Base-by-base conservation (phyloP, 2,329 filamentous ascomycete genomes). In the Chaetomium olivaceum region DNA sequence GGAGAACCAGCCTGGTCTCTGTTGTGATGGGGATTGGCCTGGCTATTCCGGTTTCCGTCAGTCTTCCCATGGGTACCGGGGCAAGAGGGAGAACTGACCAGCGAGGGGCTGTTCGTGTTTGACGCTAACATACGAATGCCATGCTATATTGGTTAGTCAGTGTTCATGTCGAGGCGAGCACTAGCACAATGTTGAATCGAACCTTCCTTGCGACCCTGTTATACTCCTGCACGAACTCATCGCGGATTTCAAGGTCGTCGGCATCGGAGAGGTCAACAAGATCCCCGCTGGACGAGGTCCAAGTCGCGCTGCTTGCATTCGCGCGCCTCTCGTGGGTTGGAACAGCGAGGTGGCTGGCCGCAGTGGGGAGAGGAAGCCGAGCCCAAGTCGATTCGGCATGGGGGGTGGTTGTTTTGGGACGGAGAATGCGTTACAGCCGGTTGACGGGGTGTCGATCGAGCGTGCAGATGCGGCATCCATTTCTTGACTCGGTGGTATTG, bases 141-240 rank as follows among this genome's bases (percentile, higher is more conserved):
- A 74, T 88, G 80, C 86, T 89, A 25, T 16, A 23, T 27, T 7
- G 1, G 29, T 67, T 48, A 67, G 52, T 36, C 21, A 4, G 48
- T 4, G n/a, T 25, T 56, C 43, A 11, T 23, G 8, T 8, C 1
- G 50, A 9, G 21, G n/a, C 27, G 1, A 59, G 9, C 2, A 56
- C 7, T n/a, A 55, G 29, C 39, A 56, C 23, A 43, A 50, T 7
- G 5, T 55, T 16, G 65, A 46, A 27, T 62, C 69, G 36, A 67
- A 87, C 87, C 81, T 85, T 85, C 63, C 79, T 81, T 2, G 87
- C 87, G 5, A 89, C 74, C 4, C 80, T 78, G 73, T 89, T 89
- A 74, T 88, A 90, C 69, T 88, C 84, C 8, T 81, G 71, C 6
- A 88, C 74, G 72, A 85, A 86, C 2, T 76, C 71, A 1, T 76